Evolutionary conservation across 2,329 filamentous ascomycete genomes (phyloP), one percentile per base, ranked within the genome.

Genomic region (Ophiostoma angusticollis): DNA sequence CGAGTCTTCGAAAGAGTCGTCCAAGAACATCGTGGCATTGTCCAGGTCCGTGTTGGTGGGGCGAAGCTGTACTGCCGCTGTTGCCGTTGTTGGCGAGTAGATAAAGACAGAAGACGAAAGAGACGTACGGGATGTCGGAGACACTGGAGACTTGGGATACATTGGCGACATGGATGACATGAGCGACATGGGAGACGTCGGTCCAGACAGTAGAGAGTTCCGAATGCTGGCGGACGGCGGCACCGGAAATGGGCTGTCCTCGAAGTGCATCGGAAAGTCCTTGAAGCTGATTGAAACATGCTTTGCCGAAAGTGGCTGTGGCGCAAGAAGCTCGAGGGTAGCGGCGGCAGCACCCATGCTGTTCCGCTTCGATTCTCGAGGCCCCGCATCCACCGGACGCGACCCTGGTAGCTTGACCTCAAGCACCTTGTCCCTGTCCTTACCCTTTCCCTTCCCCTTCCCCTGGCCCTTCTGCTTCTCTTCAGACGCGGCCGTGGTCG

Each of bases 401-500:
- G n/a, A n/a, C n/a, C n/a, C n/a, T n/a, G n/a, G n/a, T n/a, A n/a
- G n/a, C n/a, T n/a, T n/a, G n/a, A 13, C 11, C 11, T 28, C 25
- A 5, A 28, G 5, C 25, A 5, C 25, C 11, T 28, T 28, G 11
- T 47, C 29, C 16, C 9, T 14, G 6, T 18, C 14, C 13, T 23
- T 4, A 5, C 36, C 47, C 18, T 45, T 23, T 9, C 8, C 18
- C 18, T 27, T 7, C 24, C 18, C 47, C 22, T 9, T 32, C 19
- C 7, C n/a, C n/a, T n/a, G n/a, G n/a, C 31, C 22, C 12, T 42
- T 47, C 21, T 47, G 23, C 25, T 57, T 56, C 23, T 61, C 62
- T 22, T 64, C 62, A 12, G 61, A 56, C 43, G 67, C 62, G 17
- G 61, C 56, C 11, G 63, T 54, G 14, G 64, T 57, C 3, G 60